These are phyloP conservation scores for Termitomyces sp. DNA, from an alignment of 768 basidiomycete species.

Conservation along the genomic window DNA sequence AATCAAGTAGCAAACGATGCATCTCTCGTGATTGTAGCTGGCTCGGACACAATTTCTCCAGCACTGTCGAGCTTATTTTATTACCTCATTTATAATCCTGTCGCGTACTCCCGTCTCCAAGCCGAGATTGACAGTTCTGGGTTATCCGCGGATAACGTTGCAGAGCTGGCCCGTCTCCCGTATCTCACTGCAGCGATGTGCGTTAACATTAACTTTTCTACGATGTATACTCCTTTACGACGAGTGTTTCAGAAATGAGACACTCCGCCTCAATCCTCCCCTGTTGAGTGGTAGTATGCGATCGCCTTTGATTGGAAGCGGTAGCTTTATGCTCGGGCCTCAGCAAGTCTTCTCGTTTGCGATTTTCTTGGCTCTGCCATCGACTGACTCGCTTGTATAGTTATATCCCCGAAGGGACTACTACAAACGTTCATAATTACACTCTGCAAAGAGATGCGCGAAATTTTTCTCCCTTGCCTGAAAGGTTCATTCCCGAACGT, in stretches of 20 bases:
- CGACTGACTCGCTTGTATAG: not conserved
- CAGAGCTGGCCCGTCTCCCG: not conserved
- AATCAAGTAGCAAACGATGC: conserved; percentile 17
- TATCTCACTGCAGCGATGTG: not conserved
- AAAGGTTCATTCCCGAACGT: conserved; percentile 35
- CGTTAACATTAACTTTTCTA: not conserved
- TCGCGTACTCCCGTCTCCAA: not conserved
- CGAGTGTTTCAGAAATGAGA: not conserved
- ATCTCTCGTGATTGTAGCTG: conserved; percentile 14
- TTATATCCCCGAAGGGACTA: not conserved
- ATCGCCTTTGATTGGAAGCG: not conserved
- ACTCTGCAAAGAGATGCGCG: not conserved
- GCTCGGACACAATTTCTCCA: conserved; percentile 17
- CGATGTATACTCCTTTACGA: not conserved
- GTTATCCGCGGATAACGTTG: not conserved
- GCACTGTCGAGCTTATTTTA: conserved; percentile 16
- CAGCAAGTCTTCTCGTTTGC: not conserved
- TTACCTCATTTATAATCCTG: conserved; percentile 9
- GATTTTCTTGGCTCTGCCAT: no score
- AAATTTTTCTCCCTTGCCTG: conserved; percentile 6
- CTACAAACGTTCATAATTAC: not conserved
- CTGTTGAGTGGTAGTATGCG: not conserved
- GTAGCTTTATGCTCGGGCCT: not conserved
- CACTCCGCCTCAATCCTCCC: not conserved
- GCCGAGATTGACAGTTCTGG: not conserved